Percentiles rank a stretch among this genome's conserved stretches.
phyloP scores from a whole-genome alignment of 352 stramenopile species.

The Halophytophthora polymorphica region DNA sequence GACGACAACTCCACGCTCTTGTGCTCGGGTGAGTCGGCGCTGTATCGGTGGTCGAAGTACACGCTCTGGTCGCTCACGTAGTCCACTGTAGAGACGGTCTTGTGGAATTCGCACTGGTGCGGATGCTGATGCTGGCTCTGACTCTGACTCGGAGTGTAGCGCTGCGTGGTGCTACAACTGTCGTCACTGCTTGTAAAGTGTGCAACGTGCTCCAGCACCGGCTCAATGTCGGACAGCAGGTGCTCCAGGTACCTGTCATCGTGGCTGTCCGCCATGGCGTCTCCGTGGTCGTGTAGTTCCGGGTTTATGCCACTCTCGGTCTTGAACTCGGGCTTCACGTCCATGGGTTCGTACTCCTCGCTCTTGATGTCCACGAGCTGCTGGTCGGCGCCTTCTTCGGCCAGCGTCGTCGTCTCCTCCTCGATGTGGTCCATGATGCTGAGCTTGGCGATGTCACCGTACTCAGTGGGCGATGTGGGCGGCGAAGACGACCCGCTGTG shows the following conservation, averaged over 20 bases:
- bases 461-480: constrained; percentile 25
- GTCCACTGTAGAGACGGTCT: constrained; percentile 19
- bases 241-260: constrained; percentile 44
- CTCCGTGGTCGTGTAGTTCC: constrained; percentile 10
- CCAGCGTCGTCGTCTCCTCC: constrained; percentile 17
- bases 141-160: no score
- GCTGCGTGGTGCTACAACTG: no score
- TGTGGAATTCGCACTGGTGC: constrained; percentile 4
- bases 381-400: constrained; percentile 8
- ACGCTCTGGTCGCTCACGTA: constrained; percentile 18
- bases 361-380: constrained; percentile 14
- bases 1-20: constrained; percentile 23
- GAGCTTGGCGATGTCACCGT: constrained; percentile 22
- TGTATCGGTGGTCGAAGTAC: constrained; percentile 16
- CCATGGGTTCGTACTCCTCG: constrained; percentile 18
- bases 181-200: constrained; percentile 36
- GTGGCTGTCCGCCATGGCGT: constrained; percentile 17
- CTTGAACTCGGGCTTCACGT: constrained; percentile 13
- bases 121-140: no score
- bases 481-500: constrained; percentile 16
- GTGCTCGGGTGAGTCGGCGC: constrained; percentile 16
- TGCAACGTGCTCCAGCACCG: constrained; percentile 45
- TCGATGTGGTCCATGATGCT: constrained; percentile 26
- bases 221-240: constrained; percentile 47
- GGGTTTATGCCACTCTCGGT: constrained; percentile 13